A percentile compares a stretch with the other conserved stretches of the same genome.
Conservation (phyloP, 495 filamentous ascomycete species). For the Amorphotheca resinae region DNA sequence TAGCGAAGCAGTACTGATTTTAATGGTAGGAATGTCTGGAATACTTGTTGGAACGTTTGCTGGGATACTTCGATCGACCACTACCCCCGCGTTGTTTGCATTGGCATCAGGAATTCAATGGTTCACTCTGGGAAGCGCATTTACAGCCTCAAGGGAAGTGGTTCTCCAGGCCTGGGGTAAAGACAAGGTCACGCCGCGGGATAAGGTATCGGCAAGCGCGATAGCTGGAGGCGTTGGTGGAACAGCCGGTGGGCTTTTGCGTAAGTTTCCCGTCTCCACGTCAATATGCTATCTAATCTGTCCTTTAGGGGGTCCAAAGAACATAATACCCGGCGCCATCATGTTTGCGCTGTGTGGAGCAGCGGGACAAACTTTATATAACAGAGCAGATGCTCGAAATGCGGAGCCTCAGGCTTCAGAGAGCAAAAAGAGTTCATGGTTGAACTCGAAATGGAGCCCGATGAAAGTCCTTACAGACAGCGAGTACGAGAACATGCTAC, state of each 20-base stretch:
- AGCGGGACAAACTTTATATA: constrained; percentile 24
- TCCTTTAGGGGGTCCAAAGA: neutral
- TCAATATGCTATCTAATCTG: neutral
- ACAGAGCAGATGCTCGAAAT: constrained; percentile 7
- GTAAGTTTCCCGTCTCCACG: constrained; percentile 31
- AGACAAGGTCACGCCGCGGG: constrained; percentile 36
- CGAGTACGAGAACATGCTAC: constrained; percentile 64
- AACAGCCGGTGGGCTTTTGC: constrained; percentile 48
- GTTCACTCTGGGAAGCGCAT: constrained; percentile 63
- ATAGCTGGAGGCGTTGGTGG: constrained; percentile 60
- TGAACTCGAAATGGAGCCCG: constrained; percentile 68
- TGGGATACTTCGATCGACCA: constrained; percentile 55
- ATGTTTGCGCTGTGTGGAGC: constrained; percentile 39
- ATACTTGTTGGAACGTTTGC: constrained; percentile 24
- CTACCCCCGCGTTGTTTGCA: constrained; percentile 57
- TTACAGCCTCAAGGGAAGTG: constrained; percentile 30
- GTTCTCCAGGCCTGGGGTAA: constrained; percentile 25
- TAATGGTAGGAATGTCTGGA: constrained; percentile 15
- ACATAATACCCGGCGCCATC: constrained; percentile 43
- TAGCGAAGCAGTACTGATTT: too few species aligned
- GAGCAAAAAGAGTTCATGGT: constrained; percentile 20
- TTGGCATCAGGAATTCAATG: constrained; percentile 64
- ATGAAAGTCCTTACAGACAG: constrained; percentile 62
- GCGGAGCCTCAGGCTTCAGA: constrained; percentile 6
- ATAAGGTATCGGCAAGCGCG: constrained; percentile 50